A percentile compares a stretch with the other conserved stretches of the same genome.
phyloP scores from a whole-genome alignment of 495 filamentous ascomycete genomes.

The Penicillium longicatenatum region DNA sequence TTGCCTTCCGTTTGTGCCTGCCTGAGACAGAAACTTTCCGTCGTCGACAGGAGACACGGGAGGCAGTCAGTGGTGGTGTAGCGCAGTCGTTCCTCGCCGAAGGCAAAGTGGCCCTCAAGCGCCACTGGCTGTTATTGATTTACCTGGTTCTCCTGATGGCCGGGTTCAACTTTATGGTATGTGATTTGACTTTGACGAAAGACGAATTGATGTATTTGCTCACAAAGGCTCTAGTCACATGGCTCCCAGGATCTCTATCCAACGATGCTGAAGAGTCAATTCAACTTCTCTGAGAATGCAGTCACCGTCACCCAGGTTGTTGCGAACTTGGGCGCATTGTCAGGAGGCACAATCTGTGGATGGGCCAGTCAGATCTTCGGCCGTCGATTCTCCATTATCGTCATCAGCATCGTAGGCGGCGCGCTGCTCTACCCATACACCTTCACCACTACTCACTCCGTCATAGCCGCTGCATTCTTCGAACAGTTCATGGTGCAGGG shows the following conservation, averaged over 20 bases:
- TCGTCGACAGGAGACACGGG: conserved; percentile 62
- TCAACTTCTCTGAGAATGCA: conserved; percentile 65
- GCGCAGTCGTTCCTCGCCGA: conserved; percentile 69
- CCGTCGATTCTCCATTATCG: conserved; percentile 77
- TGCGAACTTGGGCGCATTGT: conserved; percentile 79
- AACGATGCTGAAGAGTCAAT: conserved; percentile 79
- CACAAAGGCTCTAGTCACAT: conserved; percentile 54
- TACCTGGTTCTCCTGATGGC: conserved; percentile 87
- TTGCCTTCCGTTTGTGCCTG: conserved; percentile 72
- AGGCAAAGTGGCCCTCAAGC: conserved; percentile 72
- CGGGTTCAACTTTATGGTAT: conserved; percentile 87
- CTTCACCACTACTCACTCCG: conserved; percentile 57
- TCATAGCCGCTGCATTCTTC: conserved; percentile 88
- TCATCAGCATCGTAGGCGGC: conserved; percentile 74
- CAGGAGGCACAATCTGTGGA: conserved; percentile 74
- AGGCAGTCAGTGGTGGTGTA: conserved; percentile 43
- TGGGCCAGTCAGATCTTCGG: conserved; percentile 82
- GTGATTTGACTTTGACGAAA: neutral
- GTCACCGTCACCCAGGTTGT: conserved; percentile 86
- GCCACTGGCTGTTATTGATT: conserved; percentile 75
- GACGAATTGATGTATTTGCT: neutral
- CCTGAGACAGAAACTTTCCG: conserved; percentile 74
- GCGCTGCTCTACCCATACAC: conserved; percentile 82
- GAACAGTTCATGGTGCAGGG: conserved; percentile 90
- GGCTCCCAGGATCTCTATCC: conserved; percentile 92